Evolutionary conservation across 2,329 filamentous ascomycete species (phyloP).

Genomic region (Aspergillus pseudoterreus): DNA sequence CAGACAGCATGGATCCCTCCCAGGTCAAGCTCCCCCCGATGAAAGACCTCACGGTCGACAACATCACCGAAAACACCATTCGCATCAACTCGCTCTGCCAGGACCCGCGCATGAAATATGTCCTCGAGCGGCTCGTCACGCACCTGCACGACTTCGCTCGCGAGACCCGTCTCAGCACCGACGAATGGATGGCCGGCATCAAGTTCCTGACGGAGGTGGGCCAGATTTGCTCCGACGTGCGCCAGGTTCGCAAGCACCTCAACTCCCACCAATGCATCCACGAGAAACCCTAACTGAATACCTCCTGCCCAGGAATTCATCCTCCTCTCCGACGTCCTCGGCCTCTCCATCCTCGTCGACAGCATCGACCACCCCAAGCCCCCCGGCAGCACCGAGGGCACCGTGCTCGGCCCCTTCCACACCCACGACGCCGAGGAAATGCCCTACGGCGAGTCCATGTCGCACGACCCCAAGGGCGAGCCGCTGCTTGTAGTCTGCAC

Average conservation of each 20-base stretch:
- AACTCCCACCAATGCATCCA: constrained; percentile 20
- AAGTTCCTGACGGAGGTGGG: constrained; percentile 69
- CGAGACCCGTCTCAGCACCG: constrained; percentile 70
- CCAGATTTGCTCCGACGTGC: constrained; percentile 69
- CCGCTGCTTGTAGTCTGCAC: constrained; percentile 71
- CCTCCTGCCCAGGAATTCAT: constrained; percentile 61
- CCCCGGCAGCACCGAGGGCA: constrained; percentile 66
- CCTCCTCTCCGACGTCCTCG: constrained; percentile 74
- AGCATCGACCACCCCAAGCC: constrained; percentile 81
- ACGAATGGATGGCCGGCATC: constrained; percentile 74
- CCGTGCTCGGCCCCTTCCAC: constrained; percentile 78
- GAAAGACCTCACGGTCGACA: constrained; percentile 72
- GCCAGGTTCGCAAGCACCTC: constrained; percentile 53
- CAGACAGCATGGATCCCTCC: constrained; percentile 38
- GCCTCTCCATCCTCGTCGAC: constrained; percentile 75
- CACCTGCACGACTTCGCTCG: constrained; percentile 80
- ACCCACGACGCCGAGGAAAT: constrained; percentile 66
- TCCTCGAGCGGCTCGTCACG: constrained; percentile 69
- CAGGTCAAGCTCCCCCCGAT: constrained; percentile 44
- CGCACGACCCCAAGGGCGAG: constrained; percentile 65
- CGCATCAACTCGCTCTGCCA: constrained; percentile 68
- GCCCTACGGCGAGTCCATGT: constrained; percentile 58
- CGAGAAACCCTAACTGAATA: no score
- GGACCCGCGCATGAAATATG: constrained; percentile 64
- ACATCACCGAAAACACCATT: constrained; percentile 74